phyloP scores from a whole-genome alignment of 371 early-diverging fungal species.

The Mucor saturninus region DNA sequence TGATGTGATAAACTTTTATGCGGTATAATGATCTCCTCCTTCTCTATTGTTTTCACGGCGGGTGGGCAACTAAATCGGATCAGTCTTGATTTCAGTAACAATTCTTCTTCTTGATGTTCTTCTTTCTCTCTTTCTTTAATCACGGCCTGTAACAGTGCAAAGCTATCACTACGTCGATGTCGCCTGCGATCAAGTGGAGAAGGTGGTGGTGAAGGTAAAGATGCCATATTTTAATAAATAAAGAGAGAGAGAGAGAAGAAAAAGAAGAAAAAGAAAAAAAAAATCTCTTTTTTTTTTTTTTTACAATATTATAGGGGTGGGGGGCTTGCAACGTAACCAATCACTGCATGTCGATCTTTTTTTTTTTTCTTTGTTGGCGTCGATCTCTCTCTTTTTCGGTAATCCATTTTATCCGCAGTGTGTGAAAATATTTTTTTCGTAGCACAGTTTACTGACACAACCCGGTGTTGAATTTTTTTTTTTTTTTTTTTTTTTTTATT shows the following conservation, averaged over 20 bases:
- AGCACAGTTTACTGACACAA: neutral
- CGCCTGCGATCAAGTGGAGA: conserved; percentile 19
- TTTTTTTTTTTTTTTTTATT: neutral
- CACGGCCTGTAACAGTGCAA: conserved; percentile 39
- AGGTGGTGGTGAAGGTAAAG: conserved; percentile 31
- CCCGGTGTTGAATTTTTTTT: too few species aligned
- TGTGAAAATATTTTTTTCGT: neutral
- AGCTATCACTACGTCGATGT: conserved; percentile 46
- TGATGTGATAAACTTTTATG: conserved; percentile 32
- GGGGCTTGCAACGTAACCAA: conserved; percentile 19
- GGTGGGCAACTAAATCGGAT: conserved; percentile 16
- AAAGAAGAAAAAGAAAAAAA: conserved; percentile 11
- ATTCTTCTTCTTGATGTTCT: conserved; percentile 40
- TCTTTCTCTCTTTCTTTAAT: conserved; percentile 43
- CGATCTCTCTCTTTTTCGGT: neutral
- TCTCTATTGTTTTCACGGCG: neutral
- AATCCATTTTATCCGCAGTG: neutral
- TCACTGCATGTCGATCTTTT: conserved; percentile 19
- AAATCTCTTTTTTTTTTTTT: neutral
- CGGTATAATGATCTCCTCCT: conserved; percentile 15
- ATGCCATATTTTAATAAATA: conserved; percentile 13
- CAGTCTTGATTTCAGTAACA: conserved; percentile 23
- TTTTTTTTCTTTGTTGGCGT: conserved; percentile 12
- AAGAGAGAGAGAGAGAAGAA: conserved; percentile 7
- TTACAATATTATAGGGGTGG: neutral